These are phyloP conservation scores for Blastocystis sp. DNA, from an alignment of 352 stramenopile species.

Conservation along the genomic window DNA sequence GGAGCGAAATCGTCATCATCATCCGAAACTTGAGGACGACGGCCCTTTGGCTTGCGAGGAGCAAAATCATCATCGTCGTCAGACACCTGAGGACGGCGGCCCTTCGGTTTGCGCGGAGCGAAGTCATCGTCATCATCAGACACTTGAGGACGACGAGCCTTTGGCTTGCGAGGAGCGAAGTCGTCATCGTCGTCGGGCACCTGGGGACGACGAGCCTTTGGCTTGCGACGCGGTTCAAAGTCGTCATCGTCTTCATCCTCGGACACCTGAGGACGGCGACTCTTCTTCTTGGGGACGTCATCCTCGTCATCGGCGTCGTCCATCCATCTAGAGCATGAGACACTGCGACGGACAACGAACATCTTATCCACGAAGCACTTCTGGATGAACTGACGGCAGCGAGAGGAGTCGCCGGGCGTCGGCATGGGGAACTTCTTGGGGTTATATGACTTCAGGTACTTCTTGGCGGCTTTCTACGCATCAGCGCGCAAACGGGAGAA, in stretches of 20 bases:
- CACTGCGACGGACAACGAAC: background rate
- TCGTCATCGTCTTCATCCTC: slow-evolving; percentile 65
- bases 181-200: slow-evolving; percentile 72
- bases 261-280: slow-evolving; percentile 63
- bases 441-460: slow-evolving; percentile 66
- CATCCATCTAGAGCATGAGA: slow-evolving; percentile 67
- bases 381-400: slow-evolving; percentile 71
- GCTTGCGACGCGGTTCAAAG: background rate
- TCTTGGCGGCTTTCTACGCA: slow-evolving; percentile 67
- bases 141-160: slow-evolving; percentile 62
- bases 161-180: slow-evolving; percentile 38
- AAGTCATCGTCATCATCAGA: slow-evolving; percentile 47
- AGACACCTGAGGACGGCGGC: slow-evolving; percentile 57
- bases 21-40: slow-evolving; percentile 70
- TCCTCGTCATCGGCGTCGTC: slow-evolving; percentile 39
- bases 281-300: slow-evolving; percentile 29
- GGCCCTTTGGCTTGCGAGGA: slow-evolving; percentile 36
- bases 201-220: slow-evolving; percentile 13
- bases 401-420: background rate
- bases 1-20: slow-evolving; percentile 60
- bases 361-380: slow-evolving; percentile 73
- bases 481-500: background rate
- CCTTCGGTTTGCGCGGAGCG: slow-evolving; percentile 21
- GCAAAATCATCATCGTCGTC: slow-evolving; percentile 64
- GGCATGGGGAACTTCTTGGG: slow-evolving; percentile 71